Conservation (phyloP, 441 rosid genomes). For the Iberis amara region DNA sequence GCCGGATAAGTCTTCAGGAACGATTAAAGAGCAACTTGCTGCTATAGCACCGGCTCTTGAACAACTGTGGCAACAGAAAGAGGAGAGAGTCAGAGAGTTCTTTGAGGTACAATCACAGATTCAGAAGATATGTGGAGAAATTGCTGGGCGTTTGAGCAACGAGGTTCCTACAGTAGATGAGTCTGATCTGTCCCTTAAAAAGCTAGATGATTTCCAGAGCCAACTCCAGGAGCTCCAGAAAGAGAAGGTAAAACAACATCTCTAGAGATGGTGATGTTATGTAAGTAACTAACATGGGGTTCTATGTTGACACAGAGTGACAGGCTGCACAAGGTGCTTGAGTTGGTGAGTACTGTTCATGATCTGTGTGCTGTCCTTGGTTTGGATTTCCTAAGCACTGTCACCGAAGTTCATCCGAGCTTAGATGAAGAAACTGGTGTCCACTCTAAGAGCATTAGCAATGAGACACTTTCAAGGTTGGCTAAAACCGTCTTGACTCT, state of each 20-base stretch:
- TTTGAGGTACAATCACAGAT: slow-evolving; percentile 80
- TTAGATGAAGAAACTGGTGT: slow-evolving; percentile 63
- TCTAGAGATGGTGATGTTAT: neutral
- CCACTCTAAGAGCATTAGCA: slow-evolving; percentile 90
- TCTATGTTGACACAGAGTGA: slow-evolving; percentile 54
- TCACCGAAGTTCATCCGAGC: slow-evolving; percentile 96
- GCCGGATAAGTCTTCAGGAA: slow-evolving; percentile 78
- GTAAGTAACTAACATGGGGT: slow-evolving; percentile 5
- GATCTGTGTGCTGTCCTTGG: slow-evolving; percentile 93
- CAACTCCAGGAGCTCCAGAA: slow-evolving; percentile 91
- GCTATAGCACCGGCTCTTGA: slow-evolving; percentile 89
- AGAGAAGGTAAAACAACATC: slow-evolving; percentile 62
- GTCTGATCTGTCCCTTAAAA: slow-evolving; percentile 74
- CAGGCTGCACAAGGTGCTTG: slow-evolving; percentile 85
- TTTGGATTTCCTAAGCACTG: slow-evolving; percentile 77
- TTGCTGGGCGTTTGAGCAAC: slow-evolving; percentile 59
- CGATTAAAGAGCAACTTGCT: slow-evolving; percentile 91
- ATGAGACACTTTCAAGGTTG: slow-evolving; percentile 78
- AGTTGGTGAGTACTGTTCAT: slow-evolving; percentile 84
- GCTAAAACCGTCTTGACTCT: slow-evolving; percentile 75
- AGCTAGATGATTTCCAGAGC: slow-evolving; percentile 67
- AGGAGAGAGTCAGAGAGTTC: slow-evolving; percentile 83
- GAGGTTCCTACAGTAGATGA: slow-evolving; percentile 77
- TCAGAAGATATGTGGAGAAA: slow-evolving; percentile 86
- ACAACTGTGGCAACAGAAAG: slow-evolving; percentile 87